A percentile compares a stretch with the other conserved stretches of the same genome.
Conservation (phyloP, 2,329 filamentous ascomycete species). For the Aureobasidium namibiae region DNA sequence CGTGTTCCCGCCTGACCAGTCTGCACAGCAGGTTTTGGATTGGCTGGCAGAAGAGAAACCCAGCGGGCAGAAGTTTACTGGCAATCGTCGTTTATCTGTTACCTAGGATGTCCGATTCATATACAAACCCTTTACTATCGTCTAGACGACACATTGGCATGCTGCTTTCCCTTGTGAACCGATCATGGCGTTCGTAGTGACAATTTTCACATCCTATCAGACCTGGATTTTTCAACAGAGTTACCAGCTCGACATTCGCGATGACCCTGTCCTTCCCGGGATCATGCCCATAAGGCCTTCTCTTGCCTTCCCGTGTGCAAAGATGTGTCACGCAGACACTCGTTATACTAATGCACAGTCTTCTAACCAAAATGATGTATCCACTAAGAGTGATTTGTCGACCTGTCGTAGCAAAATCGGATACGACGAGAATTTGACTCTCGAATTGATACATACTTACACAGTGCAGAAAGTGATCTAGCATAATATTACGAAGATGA, state of each 20-base stretch:
- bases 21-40: constrained; percentile 30
- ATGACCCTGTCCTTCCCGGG: not conserved
- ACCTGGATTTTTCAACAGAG: too few relatives aligned
- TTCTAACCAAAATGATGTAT: too few relatives aligned
- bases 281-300: not conserved
- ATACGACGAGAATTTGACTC: too few relatives aligned
- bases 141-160: too few relatives aligned
- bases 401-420: too few relatives aligned
- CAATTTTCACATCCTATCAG: not conserved
- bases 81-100: not conserved
- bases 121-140: too few relatives aligned
- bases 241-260: not conserved
- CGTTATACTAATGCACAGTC: too few relatives aligned
- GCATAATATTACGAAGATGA: not conserved
- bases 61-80: not conserved
- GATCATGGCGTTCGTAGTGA: too few relatives aligned
- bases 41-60: constrained; percentile 18
- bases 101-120: not conserved
- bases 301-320: too few relatives aligned
- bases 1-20: constrained; percentile 35
- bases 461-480: not conserved
- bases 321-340: too few relatives aligned
- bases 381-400: too few relatives aligned
- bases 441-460: not conserved
- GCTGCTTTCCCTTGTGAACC: not conserved